Conservation (phyloP, 768 basidiomycete genomes). For the Mycena belliarum region DNA sequence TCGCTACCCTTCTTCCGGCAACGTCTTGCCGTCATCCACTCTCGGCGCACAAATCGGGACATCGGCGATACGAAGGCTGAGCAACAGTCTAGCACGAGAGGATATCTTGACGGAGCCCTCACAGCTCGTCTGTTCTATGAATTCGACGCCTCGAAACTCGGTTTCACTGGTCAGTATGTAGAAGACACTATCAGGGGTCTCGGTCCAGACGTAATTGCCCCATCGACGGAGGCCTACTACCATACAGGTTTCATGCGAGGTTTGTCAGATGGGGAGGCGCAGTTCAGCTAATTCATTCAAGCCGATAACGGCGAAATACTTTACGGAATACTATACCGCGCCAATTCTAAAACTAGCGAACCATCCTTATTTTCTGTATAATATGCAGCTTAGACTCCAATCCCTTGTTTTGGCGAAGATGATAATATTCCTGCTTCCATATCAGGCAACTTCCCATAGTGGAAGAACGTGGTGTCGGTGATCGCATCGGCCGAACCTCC, state of each 20-base stretch:
- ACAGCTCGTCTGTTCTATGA: slow-evolving; percentile 57
- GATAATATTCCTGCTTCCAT: no score
- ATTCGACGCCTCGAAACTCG: slow-evolving; percentile 50
- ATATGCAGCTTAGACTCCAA: no score
- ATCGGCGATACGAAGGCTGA: slow-evolving; percentile 14
- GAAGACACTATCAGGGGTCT: slow-evolving; percentile 43
- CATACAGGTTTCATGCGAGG: slow-evolving; percentile 49
- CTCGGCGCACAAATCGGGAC: slow-evolving; percentile 17
- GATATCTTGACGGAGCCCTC: slow-evolving; percentile 61
- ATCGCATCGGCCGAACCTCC: not conserved
- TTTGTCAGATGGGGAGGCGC: slow-evolving; percentile 44
- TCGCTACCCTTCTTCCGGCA: slow-evolving; percentile 13
- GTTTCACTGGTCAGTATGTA: slow-evolving; percentile 65
- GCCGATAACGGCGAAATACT: not conserved
- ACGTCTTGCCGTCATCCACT: slow-evolving; percentile 30
- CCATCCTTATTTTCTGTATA: no score
- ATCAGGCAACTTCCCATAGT: no score
- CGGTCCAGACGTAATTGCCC: slow-evolving; percentile 35
- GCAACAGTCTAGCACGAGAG: slow-evolving; percentile 34
- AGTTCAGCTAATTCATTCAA: not conserved
- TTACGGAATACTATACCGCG: no score
- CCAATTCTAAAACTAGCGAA: no score
- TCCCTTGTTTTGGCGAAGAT: no score
- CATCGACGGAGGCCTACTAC: slow-evolving; percentile 46
- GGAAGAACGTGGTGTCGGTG: no score